A percentile compares a stretch with the other conserved stretches of the same genome.
Evolutionary conservation across 331 rosid species (phyloP).

Genomic region (Rhamnella rubrinervis): DNA sequence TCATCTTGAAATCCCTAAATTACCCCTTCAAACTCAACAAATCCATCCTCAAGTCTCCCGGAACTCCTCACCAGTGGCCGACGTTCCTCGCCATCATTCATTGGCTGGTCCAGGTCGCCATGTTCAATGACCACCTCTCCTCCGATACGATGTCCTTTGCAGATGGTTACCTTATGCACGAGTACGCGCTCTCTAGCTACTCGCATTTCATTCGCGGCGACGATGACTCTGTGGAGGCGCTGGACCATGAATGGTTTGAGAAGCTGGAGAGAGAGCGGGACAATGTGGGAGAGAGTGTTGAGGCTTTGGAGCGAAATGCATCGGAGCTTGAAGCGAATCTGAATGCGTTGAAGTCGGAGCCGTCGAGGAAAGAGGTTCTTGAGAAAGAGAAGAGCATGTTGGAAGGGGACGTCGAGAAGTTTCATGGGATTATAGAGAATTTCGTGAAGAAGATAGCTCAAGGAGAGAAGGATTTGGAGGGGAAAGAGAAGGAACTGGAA

Average conservation of each 20-base stretch:
- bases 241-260: conserved; percentile 44
- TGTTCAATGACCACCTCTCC: conserved; percentile 32
- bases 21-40: conserved; percentile 77
- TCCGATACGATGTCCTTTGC: conserved; percentile 26
- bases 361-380: conserved; percentile 52
- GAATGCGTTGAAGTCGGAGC: conserved; percentile 43
- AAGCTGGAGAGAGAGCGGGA: conserved; percentile 48
- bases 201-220: conserved; percentile 57
- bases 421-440: conserved; percentile 51
- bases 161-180: conserved; percentile 31
- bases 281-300: conserved; percentile 30
- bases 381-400: conserved; percentile 58
- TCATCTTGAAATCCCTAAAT: conserved; percentile 43
- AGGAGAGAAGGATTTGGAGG: conserved; percentile 47
- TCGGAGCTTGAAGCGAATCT: conserved; percentile 34
- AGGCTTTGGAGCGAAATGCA: conserved; percentile 18
- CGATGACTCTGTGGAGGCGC: conserved; percentile 53
- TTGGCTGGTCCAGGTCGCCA: conserved; percentile 80
- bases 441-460: conserved; percentile 35
- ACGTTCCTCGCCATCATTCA: conserved; percentile 72
- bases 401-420: conserved; percentile 82
- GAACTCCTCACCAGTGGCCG: conserved; percentile 93
- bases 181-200: conserved; percentile 49
- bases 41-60: conserved; percentile 67
- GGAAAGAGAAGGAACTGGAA: conserved; percentile 61